Evolutionary conservation across 306 rosid genomes (phyloP), one percentile per base, ranked within the genome.

Genomic region (Carpinus fangiana): DNA sequence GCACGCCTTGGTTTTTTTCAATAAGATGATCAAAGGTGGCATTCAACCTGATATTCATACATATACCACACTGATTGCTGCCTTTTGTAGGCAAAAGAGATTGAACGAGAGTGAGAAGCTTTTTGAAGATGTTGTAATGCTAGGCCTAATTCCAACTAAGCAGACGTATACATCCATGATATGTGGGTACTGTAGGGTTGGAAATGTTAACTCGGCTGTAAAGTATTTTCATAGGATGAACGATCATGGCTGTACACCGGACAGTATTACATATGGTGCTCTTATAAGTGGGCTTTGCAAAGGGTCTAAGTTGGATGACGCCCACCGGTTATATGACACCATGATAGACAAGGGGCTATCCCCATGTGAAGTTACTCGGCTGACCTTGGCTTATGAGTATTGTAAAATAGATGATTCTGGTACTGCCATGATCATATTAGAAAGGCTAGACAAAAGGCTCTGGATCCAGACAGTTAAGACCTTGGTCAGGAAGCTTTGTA

Each of bases 321-420:
- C 97, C 71, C 89, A 79, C n/a, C 64, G 74, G 26, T 57, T 92
- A 57, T 91, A 90, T 61, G 91, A 90, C 31, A 46, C 83, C 45
- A 88, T 91, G 98, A 81, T 90, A 50, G 92, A 93, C 65, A 91
- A 90, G 82, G 96, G 98, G 69, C 52, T 93, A 66, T 78, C 85
- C 45, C 99, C 97, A 6, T 92, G 97, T 75, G 98, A 95, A 89
- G 98, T 95, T 73, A 90, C 97, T 50, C 87, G 97, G 82, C 87
- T 83, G 56, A 89, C 99, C 46, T 79, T 95, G 84, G 90, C 96
- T 70, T 83, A 88, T 72, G 94, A 95, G 82, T 93, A 81, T 78
- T 95, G 99, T 86, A 89, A 86, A 83, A 72, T 79, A 72, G 96
- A 87, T 55, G 86, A 93, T 46, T 83, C 81, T 50, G 88, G 88